Evolutionary conservation across 345 rosid species (phyloP).

Genomic region (Eucalyptus urophylla): DNA sequence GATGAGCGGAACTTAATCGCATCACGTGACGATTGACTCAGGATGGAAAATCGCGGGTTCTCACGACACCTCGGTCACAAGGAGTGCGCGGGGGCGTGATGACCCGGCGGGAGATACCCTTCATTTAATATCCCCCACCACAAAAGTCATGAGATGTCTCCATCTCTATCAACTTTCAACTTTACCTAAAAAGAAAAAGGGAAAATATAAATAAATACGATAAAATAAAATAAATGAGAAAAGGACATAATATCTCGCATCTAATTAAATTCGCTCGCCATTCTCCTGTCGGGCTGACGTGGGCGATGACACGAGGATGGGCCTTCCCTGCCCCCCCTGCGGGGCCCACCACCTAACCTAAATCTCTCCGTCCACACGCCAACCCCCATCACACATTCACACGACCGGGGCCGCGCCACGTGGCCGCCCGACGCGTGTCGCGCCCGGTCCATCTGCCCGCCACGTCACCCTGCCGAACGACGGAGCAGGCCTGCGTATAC

Average conservation of each 20-base stretch:
- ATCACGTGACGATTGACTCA: background rate
- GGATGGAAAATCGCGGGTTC: accelerated
- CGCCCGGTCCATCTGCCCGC: background rate
- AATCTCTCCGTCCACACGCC: background rate
- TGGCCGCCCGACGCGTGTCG: background rate
- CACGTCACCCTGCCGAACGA: background rate
- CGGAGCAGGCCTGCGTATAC: background rate
- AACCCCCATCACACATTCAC: background rate
- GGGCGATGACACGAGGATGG: background rate
- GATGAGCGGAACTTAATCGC: accelerated
- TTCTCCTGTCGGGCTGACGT: background rate
- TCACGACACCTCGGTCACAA: background rate
- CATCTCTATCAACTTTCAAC: background rate
- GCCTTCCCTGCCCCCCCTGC: background rate
- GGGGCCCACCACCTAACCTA: background rate
- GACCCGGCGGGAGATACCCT: background rate
- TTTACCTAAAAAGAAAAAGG: background rate
- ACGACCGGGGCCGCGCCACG: background rate
- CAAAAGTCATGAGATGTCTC: background rate
- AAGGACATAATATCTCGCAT: background rate
- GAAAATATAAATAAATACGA: too few relatives aligned
- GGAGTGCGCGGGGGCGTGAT: background rate
- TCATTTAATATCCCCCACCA: background rate
- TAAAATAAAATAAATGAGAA: background rate
- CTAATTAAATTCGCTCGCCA: background rate